Evolutionary conservation across 2,329 filamentous ascomycete species (phyloP), one percentile per base, ranked within the genome.

Genomic region (Diaporthe amygdali): DNA sequence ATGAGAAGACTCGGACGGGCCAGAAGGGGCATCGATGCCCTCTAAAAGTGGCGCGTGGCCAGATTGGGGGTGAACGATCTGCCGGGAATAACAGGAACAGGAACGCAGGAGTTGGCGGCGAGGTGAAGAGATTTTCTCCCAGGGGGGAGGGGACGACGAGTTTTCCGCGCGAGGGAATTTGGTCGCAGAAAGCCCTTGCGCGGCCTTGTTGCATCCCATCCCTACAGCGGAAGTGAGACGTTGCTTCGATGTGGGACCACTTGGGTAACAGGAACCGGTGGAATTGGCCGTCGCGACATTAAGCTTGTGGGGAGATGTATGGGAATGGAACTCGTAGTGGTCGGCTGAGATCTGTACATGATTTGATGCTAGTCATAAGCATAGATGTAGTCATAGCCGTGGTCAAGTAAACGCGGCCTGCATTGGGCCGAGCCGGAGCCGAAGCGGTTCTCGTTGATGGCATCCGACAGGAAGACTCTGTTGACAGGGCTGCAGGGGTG

Each of bases 281-380:
- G 59, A 69, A 72, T 69, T 72, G 66, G 70, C 59, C 44, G 67
- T 20, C 41, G 30, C 56, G 41, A n/a, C 39, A 51, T 72, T 69
- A 69, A 64, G 70, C 70, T 71, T 52, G 66, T 71, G 70, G 70
- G 52, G 61, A n/a, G 8, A 17, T n/a, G 34, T 51, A 34, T 54
- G 54, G 41, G 25, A 17, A 25, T 32, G 56, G 56, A 20, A 25
- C 59, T 63, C 59, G 12, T 44, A 20, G 27, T 25, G 15, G 41
- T 22, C 14, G 32, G 12, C 14, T 66, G 47, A n/a, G 32, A 52
- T 66, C 47, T 20, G 32, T 22, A 51, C 52, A 20, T 2, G 17
- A 12, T 27, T 25, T 7, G 56, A 63, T 46, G 27, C 56, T 61
- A 46, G 39, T 61, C 55, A 44, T 32, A 34, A 12, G 5, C 22